A percentile compares a stretch with the other conserved stretches of the same genome.
These are phyloP conservation scores for Backusella psychrophila DNA, from an alignment of 192 early-diverging fungal species.

Conservation along the genomic window DNA sequence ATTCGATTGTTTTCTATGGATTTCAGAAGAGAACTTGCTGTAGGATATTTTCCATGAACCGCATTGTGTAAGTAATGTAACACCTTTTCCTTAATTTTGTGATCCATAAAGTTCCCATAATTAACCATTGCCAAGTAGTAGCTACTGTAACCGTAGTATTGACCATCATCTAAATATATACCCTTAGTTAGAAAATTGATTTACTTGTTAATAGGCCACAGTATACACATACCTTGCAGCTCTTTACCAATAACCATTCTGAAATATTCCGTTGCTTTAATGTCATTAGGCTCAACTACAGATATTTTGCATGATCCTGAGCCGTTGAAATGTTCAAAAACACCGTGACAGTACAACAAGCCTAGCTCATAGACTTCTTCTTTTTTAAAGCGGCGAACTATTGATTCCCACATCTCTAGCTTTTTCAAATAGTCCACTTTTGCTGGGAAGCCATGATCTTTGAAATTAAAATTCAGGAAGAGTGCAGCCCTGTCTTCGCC, in stretches of 20 bases:
- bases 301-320: not conserved
- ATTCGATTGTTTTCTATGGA: no score
- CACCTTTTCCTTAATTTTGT: no score
- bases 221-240: not conserved
- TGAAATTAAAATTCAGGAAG: no score
- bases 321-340: not conserved
- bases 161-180: no score
- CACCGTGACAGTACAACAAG: not conserved
- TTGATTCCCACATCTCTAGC: not conserved
- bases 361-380: not conserved
- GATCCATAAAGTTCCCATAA: no score
- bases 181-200: not conserved
- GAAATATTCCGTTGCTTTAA: not conserved
- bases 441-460: no score
- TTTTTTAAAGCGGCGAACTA: not conserved
- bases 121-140: no score
- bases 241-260: not conserved
- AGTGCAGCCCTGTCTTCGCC: no score
- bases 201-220: not conserved
- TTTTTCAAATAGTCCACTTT: not conserved
- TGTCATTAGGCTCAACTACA: not conserved
- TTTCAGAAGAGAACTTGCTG: no score
- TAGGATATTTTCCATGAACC: no score
- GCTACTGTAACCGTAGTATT: no score
- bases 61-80: no score